These are phyloP conservation scores for Suillus plorans DNA, from an alignment of 768 basidiomycete species.

Conservation along the genomic window DNA sequence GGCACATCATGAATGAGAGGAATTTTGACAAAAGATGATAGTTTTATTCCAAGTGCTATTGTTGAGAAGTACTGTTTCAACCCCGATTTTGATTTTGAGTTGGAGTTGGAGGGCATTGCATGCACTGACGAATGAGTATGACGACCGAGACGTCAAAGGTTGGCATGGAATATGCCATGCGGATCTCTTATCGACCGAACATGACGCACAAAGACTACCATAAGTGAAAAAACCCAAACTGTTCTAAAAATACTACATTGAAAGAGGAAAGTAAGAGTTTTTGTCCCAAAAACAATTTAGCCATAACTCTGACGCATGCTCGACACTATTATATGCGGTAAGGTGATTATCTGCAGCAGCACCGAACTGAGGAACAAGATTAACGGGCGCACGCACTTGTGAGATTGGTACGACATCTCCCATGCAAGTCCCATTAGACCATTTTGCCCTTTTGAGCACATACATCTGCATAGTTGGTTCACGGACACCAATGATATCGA, in stretches of 20 bases:
- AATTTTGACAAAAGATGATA: neutral
- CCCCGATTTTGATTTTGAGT: too few species aligned
- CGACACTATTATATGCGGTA: neutral
- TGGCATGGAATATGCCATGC: too few species aligned
- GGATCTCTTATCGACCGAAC: too few species aligned
- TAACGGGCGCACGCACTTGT: neutral
- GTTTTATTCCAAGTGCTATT: neutral
- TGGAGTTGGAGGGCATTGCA: too few species aligned
- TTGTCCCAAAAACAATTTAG: neutral
- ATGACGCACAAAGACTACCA: too few species aligned
- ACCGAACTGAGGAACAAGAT: neutral
- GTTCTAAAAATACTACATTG: neutral
- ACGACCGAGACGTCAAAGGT: too few species aligned
- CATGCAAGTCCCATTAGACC: neutral
- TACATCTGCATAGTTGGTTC: neutral
- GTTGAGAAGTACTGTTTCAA: neutral
- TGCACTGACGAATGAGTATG: too few species aligned
- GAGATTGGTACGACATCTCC: neutral
- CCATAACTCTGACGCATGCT: neutral
- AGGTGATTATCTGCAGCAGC: neutral
- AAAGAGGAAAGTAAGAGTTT: neutral
- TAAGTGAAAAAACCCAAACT: too few species aligned
- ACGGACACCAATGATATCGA: neutral
- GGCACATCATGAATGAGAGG: neutral
- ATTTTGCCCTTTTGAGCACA: constrained; percentile 7